These are phyloP conservation scores for Pythium scleroteichum DNA, from an alignment of 352 stramenopile species.

Conservation along the genomic window DNA sequence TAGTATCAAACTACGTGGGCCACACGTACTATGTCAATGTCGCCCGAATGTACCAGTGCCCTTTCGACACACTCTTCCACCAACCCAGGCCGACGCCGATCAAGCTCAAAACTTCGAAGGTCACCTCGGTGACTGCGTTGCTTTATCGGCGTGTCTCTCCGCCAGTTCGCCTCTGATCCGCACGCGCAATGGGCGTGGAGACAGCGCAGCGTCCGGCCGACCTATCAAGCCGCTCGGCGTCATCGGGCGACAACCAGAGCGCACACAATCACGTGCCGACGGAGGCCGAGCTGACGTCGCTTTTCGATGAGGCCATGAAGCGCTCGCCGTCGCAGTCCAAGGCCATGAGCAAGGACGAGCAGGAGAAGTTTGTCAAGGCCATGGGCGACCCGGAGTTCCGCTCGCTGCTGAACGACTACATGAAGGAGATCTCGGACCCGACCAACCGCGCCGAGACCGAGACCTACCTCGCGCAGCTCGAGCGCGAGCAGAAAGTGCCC, in stretches of 20 bases:
- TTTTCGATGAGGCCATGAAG: slow-evolving; percentile 59
- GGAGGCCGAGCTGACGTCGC: slow-evolving; percentile 44
- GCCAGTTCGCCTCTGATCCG: not conserved
- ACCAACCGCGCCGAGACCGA: slow-evolving; percentile 89
- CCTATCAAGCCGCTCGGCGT: not conserved
- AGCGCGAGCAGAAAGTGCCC: slow-evolving; percentile 88
- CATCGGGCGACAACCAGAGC: slow-evolving; percentile 21
- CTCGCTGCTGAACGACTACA: slow-evolving; percentile 93
- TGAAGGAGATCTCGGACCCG: slow-evolving; percentile 93
- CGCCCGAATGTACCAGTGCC: slow-evolving; percentile 3
- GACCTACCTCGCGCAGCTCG: slow-evolving; percentile 86
- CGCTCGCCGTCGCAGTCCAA: not conserved
- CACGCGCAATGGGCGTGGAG: slow-evolving; percentile 8
- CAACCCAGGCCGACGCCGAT: slow-evolving; percentile 2
- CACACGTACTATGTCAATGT: too few relatives aligned
- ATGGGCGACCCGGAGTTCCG: slow-evolving; percentile 92
- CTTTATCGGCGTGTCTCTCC: not conserved
- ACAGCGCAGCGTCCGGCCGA: not conserved
- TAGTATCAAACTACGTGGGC: too few relatives aligned
- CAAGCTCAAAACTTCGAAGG: slow-evolving; percentile 6
- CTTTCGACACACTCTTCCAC: slow-evolving; percentile 10
- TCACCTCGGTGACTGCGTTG: too few relatives aligned
- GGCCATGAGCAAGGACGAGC: slow-evolving; percentile 55
- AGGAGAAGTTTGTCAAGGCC: slow-evolving; percentile 87
- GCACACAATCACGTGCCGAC: slow-evolving; percentile 19